phyloP scores from a whole-genome alignment of 148 eudicot genomes.

The Vaccinium myrtillus region DNA sequence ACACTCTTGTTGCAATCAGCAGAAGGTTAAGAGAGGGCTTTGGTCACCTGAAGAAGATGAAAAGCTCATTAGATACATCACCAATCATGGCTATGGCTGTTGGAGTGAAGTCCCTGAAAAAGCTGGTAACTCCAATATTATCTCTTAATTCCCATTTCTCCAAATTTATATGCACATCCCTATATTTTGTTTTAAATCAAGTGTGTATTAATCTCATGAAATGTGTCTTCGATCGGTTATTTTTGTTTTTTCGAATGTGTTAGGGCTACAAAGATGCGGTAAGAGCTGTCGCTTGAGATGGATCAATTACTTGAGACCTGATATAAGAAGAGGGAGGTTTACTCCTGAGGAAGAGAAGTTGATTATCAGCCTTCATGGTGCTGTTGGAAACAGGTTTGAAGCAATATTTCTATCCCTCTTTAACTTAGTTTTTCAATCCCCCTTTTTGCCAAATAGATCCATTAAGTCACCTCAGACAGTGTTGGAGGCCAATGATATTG shows the following conservation, averaged over 20 bases:
- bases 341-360: constrained; percentile 83
- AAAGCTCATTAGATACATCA: constrained; percentile 72
- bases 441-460: background rate
- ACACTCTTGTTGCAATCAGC: constrained; percentile 92
- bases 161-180: background rate
- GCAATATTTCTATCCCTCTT: background rate
- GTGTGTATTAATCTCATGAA: background rate
- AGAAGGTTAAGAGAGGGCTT: constrained; percentile 93
- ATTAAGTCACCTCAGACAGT: background rate
- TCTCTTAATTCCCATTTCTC: background rate
- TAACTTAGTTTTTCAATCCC: background rate
- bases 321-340: constrained; percentile 86
- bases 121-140: constrained; percentile 48
- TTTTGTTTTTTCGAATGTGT: background rate
- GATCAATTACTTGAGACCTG: constrained; percentile 91
- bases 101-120: constrained; percentile 98
- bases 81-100: constrained; percentile 92
- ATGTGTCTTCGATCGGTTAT: background rate
- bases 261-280: constrained; percentile 90
- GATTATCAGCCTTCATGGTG: constrained; percentile 86
- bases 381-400: constrained; percentile 86
- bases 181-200: background rate
- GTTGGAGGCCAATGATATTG: background rate
- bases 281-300: constrained; percentile 94
- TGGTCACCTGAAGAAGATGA: constrained; percentile 98